These are phyloP conservation scores for Saccharomyces hybrid DNA, from an alignment of 1,139 yeast species.

Conservation along the genomic window DNA sequence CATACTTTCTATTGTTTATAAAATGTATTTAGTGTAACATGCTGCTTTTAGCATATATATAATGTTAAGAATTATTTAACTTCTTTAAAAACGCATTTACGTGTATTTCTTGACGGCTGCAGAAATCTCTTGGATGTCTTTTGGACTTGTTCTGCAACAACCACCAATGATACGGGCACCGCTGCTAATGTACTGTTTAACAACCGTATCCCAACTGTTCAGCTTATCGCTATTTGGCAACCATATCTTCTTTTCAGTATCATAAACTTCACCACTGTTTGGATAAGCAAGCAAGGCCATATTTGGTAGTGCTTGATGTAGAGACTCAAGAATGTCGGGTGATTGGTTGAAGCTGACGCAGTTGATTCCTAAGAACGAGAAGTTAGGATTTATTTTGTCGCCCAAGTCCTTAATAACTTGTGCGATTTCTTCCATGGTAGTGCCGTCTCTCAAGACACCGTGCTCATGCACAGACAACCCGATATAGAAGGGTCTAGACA, in stretches of 20 bases:
- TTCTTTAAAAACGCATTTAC: background rate
- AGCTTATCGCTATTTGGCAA: background rate
- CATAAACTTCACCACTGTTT: slow-evolving; percentile 30
- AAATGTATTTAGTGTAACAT: no score
- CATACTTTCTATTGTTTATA: no score
- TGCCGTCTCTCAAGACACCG: slow-evolving; percentile 27
- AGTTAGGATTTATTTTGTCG: slow-evolving; percentile 31
- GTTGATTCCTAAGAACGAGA: slow-evolving; percentile 23
- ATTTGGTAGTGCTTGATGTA: slow-evolving; percentile 18
- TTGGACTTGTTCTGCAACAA: slow-evolving; percentile 29
- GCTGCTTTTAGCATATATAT: background rate
- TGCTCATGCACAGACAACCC: slow-evolving; percentile 23
- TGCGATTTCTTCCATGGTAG: slow-evolving; percentile 22
- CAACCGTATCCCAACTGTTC: slow-evolving; percentile 22
- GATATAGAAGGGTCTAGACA: slow-evolving; percentile 25
- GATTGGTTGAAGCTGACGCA: slow-evolving; percentile 26
- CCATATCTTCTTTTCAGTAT: slow-evolving; percentile 12
- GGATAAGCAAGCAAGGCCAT: slow-evolving; percentile 25
- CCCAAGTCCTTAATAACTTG: slow-evolving; percentile 31
- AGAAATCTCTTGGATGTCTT: slow-evolving; percentile 20
- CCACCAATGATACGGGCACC: slow-evolving; percentile 29
- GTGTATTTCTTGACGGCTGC: slow-evolving; percentile 12
- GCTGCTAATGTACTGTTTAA: slow-evolving; percentile 14
- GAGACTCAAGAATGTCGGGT: slow-evolving; percentile 13
- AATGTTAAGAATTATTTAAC: background rate